phyloP scores from a whole-genome alignment of 345 rosid genomes.

The Eucalyptus tenuipes region DNA sequence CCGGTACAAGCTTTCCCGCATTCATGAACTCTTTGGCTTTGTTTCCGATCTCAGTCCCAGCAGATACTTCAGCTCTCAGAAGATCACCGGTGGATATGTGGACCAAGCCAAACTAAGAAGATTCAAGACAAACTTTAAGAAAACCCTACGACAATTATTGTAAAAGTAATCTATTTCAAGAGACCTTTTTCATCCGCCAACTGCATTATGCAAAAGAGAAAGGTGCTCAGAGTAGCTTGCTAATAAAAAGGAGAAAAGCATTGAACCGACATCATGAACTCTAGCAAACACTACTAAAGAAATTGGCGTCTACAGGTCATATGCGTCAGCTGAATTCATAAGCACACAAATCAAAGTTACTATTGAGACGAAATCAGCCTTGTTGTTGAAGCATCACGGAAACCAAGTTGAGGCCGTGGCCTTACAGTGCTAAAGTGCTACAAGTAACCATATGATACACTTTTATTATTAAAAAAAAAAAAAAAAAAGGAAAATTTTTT shows the following conservation, averaged over 20 bases:
- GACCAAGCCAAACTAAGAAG: constrained; percentile 50
- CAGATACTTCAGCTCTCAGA: constrained; percentile 69
- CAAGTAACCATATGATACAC: neutral
- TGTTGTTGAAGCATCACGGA: neutral
- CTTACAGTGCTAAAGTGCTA: neutral
- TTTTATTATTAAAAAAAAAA: too few relatives aligned
- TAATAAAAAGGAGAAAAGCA: neutral
- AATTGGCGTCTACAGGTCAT: neutral
- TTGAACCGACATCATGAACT: neutral
- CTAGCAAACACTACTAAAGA: neutral
- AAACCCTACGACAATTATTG: neutral
- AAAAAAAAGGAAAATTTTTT: too few relatives aligned
- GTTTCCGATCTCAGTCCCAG: constrained; percentile 67
- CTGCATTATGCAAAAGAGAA: neutral
- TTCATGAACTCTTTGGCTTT: constrained; percentile 76
- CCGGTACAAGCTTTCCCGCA: constrained; percentile 74
- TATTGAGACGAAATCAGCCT: accelerated
- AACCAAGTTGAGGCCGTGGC: neutral
- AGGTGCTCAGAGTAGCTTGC: neutral
- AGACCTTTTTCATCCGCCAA: neutral
- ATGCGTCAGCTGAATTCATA: neutral
- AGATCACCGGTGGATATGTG: constrained; percentile 93
- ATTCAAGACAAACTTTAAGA: neutral
- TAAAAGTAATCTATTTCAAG: neutral
- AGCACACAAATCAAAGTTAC: neutral